Conservation (phyloP, 1,284 basidiomycete species). For the Golubevia sp. region DNA sequence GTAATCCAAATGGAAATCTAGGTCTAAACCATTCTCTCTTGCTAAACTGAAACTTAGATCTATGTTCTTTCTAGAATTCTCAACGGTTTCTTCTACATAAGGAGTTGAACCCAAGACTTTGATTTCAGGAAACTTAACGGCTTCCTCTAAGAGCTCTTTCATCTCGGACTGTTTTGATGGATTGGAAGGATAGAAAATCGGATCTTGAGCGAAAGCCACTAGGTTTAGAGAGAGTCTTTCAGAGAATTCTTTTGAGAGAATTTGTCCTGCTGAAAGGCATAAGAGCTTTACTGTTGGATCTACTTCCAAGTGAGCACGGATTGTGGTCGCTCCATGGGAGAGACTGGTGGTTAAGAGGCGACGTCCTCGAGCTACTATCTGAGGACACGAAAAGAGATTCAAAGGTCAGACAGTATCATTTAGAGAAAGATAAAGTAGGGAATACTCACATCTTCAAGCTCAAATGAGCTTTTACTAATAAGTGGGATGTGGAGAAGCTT, state of each 20-base stretch:
- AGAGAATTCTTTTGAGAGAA: slow-evolving; percentile 10
- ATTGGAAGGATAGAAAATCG: slow-evolving; percentile 21
- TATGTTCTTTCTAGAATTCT: slow-evolving; percentile 9
- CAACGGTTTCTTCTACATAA: slow-evolving; percentile 20
- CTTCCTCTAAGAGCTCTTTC: slow-evolving; percentile 11
- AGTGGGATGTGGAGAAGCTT: neutral
- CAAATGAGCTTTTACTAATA: slow-evolving; percentile 15
- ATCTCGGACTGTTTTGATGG: slow-evolving; percentile 9
- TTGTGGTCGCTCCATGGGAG: slow-evolving; percentile 21
- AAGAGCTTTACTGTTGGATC: slow-evolving; percentile 21
- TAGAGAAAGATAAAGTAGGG: neutral
- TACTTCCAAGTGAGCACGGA: slow-evolving; percentile 33
- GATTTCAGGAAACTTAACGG: slow-evolving; percentile 3
- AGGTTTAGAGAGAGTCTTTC: slow-evolving; percentile 13
- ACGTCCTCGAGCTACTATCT: slow-evolving; percentile 12
- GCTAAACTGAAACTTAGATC: slow-evolving; percentile 14
- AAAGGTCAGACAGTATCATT: neutral
- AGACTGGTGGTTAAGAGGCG: slow-evolving; percentile 15
- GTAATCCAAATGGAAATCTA: slow-evolving; percentile 42
- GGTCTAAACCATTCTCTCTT: slow-evolving; percentile 5
- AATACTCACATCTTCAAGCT: slow-evolving; percentile 4
- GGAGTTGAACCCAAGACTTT: slow-evolving; percentile 23
- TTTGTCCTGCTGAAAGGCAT: slow-evolving; percentile 18
- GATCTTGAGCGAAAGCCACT: slow-evolving; percentile 30
- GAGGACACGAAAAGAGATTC: neutral